Base-by-base conservation (phyloP, 441 rosid genomes). In the Pelargonium cotyledonis region DNA sequence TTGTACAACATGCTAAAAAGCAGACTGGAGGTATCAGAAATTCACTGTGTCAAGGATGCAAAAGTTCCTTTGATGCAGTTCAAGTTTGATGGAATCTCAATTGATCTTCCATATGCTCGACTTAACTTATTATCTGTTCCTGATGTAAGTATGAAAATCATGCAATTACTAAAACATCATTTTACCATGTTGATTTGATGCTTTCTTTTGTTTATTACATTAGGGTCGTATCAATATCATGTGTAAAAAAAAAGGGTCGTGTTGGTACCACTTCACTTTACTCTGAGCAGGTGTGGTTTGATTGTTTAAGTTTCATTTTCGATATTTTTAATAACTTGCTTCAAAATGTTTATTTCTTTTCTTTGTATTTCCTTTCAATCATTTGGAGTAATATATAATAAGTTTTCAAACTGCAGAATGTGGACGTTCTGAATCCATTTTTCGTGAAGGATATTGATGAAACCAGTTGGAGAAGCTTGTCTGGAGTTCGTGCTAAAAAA, bases 31-130 rank as follows among this genome's bases (percentile, higher is more conserved):
- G 83, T 85, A 43, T 70, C 86, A 2, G 83, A 88, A 61, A 72
- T 85, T 31, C 75, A 71, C 70, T 77, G 88, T 60, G 82, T 85
- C 66, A 84, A 82, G 80, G 80, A 80, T 71, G 85, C 87, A 1
- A 84, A 80, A 76, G 88, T 88, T 67, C 86, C 92, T 16, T 69
- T 86, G 63, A 82, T 88, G 76, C 80, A 82, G 44, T 84, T 85
- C 41, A 77, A 75, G 74, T 83, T 80, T 63, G 86, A 88, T 80
- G 92, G 86, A 47, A 78, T 88, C 71, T 79, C 83, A 41, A 73
- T 88, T 61, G 90, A 83, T 77, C 87, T 88, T 73, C 84, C 88
- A 65, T 84, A 80, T 76, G 80, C 81, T 21, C 78, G 79, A 75
- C 89, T 85, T 72, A 69, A 64, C 70, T 72, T 83, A 15, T 72